Conservation (phyloP, 441 rosid species). For the Hura crepitans region DNA sequence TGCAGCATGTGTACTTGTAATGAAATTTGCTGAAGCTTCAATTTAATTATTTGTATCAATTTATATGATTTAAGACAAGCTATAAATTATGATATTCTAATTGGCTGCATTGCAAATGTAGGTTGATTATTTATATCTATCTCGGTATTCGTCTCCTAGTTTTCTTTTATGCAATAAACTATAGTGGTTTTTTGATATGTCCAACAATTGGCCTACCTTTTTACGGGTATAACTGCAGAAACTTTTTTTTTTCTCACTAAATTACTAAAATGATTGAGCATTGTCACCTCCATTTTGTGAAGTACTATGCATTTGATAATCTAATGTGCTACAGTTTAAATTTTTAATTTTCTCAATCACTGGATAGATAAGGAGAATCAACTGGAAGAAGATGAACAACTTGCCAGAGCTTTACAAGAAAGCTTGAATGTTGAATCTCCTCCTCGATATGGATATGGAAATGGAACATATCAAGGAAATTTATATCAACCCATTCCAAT, state of each 20-base stretch:
- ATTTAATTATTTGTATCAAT: neutral
- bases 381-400: slow-evolving; percentile 76
- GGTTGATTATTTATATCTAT: neutral
- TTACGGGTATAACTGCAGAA: neutral
- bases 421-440: slow-evolving; percentile 52
- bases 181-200: slow-evolving; percentile 6
- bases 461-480: slow-evolving; percentile 46
- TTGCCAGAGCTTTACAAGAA: slow-evolving; percentile 76
- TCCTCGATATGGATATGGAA: slow-evolving; percentile 41
- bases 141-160: neutral
- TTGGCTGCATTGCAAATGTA: too few species aligned
- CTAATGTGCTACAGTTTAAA: slow-evolving; percentile 22
- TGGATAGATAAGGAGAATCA: slow-evolving; percentile 52
- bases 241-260: neutral
- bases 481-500: slow-evolving; percentile 36
- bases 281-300: slow-evolving; percentile 7
- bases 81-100: neutral
- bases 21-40: neutral
- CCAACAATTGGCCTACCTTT: neutral
- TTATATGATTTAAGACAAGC: neutral
- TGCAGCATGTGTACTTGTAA: neutral
- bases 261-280: slow-evolving; percentile 6
- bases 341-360: slow-evolving; percentile 27
- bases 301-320: slow-evolving; percentile 1
- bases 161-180: slow-evolving; percentile 5